Base-by-base conservation (phyloP, 106 monocot species). In the Dioscorea dumetorum region DNA sequence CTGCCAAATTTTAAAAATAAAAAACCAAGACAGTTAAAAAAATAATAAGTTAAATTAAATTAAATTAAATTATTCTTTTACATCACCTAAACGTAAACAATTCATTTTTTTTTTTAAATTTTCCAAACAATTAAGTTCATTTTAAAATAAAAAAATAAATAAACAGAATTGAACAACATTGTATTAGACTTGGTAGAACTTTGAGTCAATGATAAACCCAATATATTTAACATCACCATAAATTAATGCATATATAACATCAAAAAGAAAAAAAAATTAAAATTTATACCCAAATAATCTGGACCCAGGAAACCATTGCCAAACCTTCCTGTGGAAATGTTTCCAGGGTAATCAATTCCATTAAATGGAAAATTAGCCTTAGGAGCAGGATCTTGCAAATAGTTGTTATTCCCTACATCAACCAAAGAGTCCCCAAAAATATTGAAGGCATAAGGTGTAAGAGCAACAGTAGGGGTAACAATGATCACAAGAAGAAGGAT, bases 381-480 rank as follows among this genome's bases (percentile, higher is more conserved):
- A 4, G 49, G n/a, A 7, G 15, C 41, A 12, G 22, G 22, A 16
- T 15, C 65, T 5, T n/a, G 17, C 50, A 54, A 51, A 24, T 17
- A 68, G 31, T 53, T 31, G 31, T 68, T 68, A 53, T 68, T 68
- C 16, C 68, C 68, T 22, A 54, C 54, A 20, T 68, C 68, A 17
- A 15, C 53, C 19, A 22, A 22, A 2, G 68, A 68, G 32, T 68
- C 68, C 13, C 68, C 68, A 10, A 68, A 56, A 0, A 68, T n/a
- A 28, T 28, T 56, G 15, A 68, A 19, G 16, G 68, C 68, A 8
- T 52, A 53, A 6, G 31, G 12, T 28, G 4, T 24, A 20, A 23
- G 0, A 54, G 54, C 54, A 18, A 12, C 19, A 51, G 2, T 51
- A 19, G 54, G 5, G 15, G 2, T 5, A 54, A 15, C 13, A 5